phyloP scores from a whole-genome alignment of 192 early-diverging fungal genomes.

The Umbelopsis isabellina region DNA sequence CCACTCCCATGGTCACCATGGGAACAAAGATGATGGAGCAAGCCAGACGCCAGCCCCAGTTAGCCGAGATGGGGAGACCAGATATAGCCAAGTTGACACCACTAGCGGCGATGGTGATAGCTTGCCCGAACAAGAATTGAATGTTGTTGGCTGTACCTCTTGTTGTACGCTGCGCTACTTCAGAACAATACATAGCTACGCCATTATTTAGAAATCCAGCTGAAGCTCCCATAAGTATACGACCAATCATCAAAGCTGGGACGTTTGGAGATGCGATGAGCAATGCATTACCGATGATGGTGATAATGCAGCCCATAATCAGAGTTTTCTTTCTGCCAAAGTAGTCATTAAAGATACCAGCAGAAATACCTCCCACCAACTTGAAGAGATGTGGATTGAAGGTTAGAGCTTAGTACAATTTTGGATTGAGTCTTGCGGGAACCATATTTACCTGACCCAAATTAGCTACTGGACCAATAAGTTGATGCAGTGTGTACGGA shows the following conservation, averaged over 20 bases:
- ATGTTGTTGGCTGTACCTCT: constrained; percentile 23
- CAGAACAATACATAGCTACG: constrained; percentile 19
- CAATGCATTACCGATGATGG: constrained; percentile 8
- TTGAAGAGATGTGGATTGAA: not conserved
- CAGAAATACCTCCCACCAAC: constrained; percentile 16
- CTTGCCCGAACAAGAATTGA: constrained; percentile 25
- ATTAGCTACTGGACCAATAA: constrained; percentile 14
- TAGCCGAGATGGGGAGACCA: not conserved
- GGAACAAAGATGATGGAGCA: constrained; percentile 14
- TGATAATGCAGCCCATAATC: constrained; percentile 6
- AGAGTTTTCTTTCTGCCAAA: constrained; percentile 8
- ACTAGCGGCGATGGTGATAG: constrained; percentile 10
- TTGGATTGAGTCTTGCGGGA: not conserved
- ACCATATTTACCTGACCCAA: constrained; percentile 17
- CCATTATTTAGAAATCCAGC: constrained; percentile 20
- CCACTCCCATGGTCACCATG: constrained; percentile 20
- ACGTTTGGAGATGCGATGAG: constrained; percentile 18
- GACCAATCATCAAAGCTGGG: constrained; percentile 14
- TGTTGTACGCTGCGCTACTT: constrained; percentile 8
- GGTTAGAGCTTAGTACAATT: not conserved
- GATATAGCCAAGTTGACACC: constrained; percentile 22
- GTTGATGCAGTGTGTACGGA: not conserved
- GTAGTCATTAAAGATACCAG: not conserved
- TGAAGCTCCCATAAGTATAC: constrained; percentile 23
- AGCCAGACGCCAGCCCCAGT: constrained; percentile 25